Percentiles rank a stretch among this genome's conserved stretches.
phyloP scores from a whole-genome alignment of 169 alveolate species.

The Cryptosporidium ryanae region DNA sequence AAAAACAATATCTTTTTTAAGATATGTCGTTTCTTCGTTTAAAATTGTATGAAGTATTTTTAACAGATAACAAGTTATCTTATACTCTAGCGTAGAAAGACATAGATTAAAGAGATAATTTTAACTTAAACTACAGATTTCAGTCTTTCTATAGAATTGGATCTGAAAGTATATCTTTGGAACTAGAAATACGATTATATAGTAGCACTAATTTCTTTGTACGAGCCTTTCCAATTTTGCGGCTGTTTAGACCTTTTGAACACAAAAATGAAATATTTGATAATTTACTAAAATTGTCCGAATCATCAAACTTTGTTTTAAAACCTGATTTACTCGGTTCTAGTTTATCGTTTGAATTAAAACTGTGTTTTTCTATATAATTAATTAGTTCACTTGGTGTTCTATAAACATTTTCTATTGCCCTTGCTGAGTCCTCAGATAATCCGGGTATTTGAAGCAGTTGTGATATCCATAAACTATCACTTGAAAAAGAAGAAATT shows the following conservation, averaged over 20 bases:
- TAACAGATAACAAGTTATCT: too few species aligned
- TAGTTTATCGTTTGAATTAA: neutral
- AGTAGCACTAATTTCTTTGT: conserved; percentile 42
- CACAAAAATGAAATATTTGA: conserved; percentile 46
- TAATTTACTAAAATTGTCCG: conserved; percentile 21
- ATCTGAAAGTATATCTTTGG: conserved; percentile 30
- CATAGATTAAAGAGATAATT: too few species aligned
- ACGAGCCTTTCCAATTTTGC: conserved; percentile 54
- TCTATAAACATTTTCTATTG: neutral
- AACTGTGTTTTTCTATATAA: conserved; percentile 3
- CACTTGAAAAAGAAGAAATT: conserved; percentile 22
- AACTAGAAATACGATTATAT: conserved; percentile 16
- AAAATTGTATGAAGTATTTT: too few species aligned
- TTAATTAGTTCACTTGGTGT: conserved; percentile 39
- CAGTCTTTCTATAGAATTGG: conserved; percentile 2
- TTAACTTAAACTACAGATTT: neutral
- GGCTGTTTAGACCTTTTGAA: conserved; percentile 21
- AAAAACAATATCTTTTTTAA: too few species aligned
- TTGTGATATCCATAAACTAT: conserved; percentile 59
- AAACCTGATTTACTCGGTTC: neutral
- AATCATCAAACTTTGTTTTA: neutral
- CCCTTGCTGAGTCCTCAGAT: conserved; percentile 72
- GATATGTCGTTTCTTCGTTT: too few species aligned
- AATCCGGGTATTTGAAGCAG: conserved; percentile 66
- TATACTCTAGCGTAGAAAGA: too few species aligned